Evolutionary conservation across 1,284 basidiomycete genomes (phyloP).

Genomic region (Sutorius eximius): DNA sequence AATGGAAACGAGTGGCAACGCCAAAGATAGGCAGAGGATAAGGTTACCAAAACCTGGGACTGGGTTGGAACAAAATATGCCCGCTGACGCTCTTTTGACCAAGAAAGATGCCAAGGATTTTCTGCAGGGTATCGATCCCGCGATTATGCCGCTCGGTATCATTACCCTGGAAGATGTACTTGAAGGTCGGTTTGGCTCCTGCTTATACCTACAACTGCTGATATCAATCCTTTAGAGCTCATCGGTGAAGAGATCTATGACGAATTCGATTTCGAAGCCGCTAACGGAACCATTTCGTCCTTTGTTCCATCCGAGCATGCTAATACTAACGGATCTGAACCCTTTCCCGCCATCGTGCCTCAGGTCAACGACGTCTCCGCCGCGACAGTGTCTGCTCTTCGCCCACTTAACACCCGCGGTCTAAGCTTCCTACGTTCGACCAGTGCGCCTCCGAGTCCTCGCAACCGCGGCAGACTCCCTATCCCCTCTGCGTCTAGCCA

Average conservation of each 20-base stretch:
- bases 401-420: slow-evolving; percentile 45
- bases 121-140: slow-evolving; percentile 70
- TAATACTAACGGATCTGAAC: slow-evolving; percentile 26
- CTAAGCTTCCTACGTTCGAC: slow-evolving; percentile 55
- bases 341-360: slow-evolving; percentile 24
- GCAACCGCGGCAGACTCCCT: slow-evolving; percentile 26
- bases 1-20: slow-evolving; percentile 25
- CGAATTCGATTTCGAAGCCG: slow-evolving; percentile 77
- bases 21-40: slow-evolving; percentile 38
- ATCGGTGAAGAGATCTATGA: slow-evolving; percentile 91
- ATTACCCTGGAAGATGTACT: slow-evolving; percentile 93
- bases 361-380: slow-evolving; percentile 29
- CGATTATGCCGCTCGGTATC: slow-evolving; percentile 83
- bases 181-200: slow-evolving; percentile 56
- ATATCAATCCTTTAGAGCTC: slow-evolving; percentile 51
- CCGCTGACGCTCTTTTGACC: slow-evolving; percentile 76
- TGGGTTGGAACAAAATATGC: slow-evolving; percentile 76
- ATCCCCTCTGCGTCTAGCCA: slow-evolving; percentile 11
- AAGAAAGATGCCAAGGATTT: slow-evolving; percentile 74
- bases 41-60: slow-evolving; percentile 44
- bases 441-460: slow-evolving; percentile 57
- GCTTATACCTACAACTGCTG: not conserved
- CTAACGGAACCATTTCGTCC: slow-evolving; percentile 55
- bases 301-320: slow-evolving; percentile 48
- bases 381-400: slow-evolving; percentile 35